These are phyloP conservation scores for Apophysomyces variabilis DNA, from an alignment of 371 early-diverging fungal genomes.

Conservation along the genomic window DNA sequence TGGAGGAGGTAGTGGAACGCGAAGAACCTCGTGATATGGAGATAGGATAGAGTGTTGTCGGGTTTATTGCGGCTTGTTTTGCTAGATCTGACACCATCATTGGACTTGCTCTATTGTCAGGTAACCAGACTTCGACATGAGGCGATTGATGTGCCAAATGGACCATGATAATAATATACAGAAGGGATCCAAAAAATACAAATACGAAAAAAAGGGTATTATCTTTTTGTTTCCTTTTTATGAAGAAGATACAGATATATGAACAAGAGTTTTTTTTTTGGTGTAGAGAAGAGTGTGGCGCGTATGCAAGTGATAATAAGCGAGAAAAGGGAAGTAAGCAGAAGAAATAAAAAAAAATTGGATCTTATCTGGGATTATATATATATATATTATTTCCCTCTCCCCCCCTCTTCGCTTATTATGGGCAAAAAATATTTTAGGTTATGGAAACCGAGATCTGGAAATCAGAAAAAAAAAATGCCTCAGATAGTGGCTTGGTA, in stretches of 20 bases:
- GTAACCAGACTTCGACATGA: conserved; percentile 32
- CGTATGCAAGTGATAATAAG: background rate
- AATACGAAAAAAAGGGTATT: background rate
- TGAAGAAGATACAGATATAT: background rate
- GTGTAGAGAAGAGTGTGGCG: no score
- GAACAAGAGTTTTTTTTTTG: background rate
- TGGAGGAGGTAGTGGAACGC: conserved; percentile 11
- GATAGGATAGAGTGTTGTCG: conserved; percentile 9
- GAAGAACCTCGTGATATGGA: conserved; percentile 17
- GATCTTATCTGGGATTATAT: no score
- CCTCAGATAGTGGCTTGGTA: conserved; percentile 10
- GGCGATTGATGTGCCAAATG: background rate
- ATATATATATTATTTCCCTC: no score
- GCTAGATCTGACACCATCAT: conserved; percentile 25
- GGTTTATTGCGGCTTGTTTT: conserved; percentile 24
- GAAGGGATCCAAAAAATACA: background rate
- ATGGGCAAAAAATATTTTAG: conserved; percentile 6
- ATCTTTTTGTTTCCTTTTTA: background rate
- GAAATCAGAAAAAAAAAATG: conserved; percentile 1
- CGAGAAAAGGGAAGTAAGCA: background rate
- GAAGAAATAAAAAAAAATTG: background rate
- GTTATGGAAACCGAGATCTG: conserved; percentile 5
- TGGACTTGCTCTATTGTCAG: conserved; percentile 22
- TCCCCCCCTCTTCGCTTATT: background rate
- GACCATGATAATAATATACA: background rate